A percentile compares a stretch with the other conserved stretches of the same genome.
These are phyloP conservation scores for Metarhizium guizhouense DNA, from an alignment of 2,329 filamentous ascomycete species.

Conservation along the genomic window DNA sequence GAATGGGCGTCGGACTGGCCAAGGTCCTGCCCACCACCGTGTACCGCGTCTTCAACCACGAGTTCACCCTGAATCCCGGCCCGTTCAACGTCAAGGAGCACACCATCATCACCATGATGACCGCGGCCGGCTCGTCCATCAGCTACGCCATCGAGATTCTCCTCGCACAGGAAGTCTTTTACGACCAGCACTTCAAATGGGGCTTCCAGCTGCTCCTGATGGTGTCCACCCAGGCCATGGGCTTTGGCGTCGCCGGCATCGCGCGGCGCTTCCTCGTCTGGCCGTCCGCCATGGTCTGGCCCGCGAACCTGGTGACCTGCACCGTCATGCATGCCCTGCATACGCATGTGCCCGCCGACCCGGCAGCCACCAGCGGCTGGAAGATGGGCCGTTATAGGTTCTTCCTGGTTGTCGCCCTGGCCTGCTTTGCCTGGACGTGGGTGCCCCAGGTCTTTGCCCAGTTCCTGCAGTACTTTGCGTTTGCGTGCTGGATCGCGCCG, in stretches of 20 bases:
- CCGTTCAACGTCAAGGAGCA: constrained; percentile 38
- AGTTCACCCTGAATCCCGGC: constrained; percentile 28
- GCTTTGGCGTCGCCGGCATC: constrained; percentile 44
- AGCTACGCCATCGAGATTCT: constrained; percentile 31
- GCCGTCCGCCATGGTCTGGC: constrained; percentile 44
- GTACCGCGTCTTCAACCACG: constrained; percentile 20
- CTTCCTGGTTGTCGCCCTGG: constrained; percentile 43
- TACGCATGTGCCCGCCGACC: constrained; percentile 45
- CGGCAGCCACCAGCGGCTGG: constrained; percentile 46
- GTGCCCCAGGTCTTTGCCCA: constrained; percentile 50
- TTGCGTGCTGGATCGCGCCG: constrained; percentile 53
- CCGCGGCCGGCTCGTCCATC: constrained; percentile 23
- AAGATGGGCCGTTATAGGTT: constrained; percentile 46
- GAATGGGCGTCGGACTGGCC: constrained; percentile 21
- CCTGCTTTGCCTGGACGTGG: constrained; percentile 48
- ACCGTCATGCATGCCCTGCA: constrained; percentile 57
- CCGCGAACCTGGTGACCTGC: constrained; percentile 48
- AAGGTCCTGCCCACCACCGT: constrained; percentile 19
- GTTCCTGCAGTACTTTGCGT: constrained; percentile 50
- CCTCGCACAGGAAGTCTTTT: constrained; percentile 34
- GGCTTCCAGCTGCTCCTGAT: constrained; percentile 48
- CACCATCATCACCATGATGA: constrained; percentile 37
- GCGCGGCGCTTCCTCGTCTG: constrained; percentile 41
- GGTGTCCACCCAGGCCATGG: constrained; percentile 44
- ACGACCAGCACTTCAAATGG: constrained; percentile 38